Evolutionary conservation across 495 filamentous ascomycete genomes (phyloP).

Genomic region (Xylaria sp.): DNA sequence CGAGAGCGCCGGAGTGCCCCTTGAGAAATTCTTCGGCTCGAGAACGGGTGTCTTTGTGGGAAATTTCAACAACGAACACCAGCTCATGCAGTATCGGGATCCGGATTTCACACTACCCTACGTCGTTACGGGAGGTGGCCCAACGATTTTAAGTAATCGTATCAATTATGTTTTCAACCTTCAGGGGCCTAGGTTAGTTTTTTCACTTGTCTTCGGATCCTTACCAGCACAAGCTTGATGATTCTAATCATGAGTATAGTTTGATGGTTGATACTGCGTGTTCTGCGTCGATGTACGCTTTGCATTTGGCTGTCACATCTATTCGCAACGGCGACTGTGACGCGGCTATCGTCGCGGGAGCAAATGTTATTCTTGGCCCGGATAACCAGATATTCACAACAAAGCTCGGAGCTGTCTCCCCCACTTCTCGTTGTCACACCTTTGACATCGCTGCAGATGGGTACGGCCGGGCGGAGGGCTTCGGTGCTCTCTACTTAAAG

Average conservation of each 20-base stretch:
- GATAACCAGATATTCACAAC: constrained; percentile 35
- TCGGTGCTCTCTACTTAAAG: constrained; percentile 63
- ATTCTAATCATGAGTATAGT: constrained; percentile 32
- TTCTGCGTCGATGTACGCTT: constrained; percentile 65
- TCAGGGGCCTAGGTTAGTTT: constrained; percentile 55
- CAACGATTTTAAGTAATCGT: constrained; percentile 60
- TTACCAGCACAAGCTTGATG: neutral
- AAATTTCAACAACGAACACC: constrained; percentile 45
- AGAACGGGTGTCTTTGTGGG: constrained; percentile 52
- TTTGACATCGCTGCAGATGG: constrained; percentile 64
- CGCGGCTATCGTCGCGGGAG: constrained; percentile 53
- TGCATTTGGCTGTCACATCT: constrained; percentile 70
- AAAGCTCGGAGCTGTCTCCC: constrained; percentile 37
- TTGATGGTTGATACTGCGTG: constrained; percentile 85
- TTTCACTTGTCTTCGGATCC: neutral
- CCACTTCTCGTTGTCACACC: constrained; percentile 50
- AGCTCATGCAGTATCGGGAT: constrained; percentile 40
- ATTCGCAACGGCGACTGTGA: constrained; percentile 56
- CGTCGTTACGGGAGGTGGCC: constrained; percentile 48
- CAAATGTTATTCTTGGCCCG: constrained; percentile 53
- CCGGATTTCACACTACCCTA: constrained; percentile 40
- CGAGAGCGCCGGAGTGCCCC: constrained; percentile 54
- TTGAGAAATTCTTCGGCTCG: constrained; percentile 47
- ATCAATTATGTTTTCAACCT: constrained; percentile 59
- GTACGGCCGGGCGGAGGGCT: constrained; percentile 64